These are phyloP conservation scores for Brassica balearica DNA, from an alignment of 441 rosid species.

Conservation along the genomic window DNA sequence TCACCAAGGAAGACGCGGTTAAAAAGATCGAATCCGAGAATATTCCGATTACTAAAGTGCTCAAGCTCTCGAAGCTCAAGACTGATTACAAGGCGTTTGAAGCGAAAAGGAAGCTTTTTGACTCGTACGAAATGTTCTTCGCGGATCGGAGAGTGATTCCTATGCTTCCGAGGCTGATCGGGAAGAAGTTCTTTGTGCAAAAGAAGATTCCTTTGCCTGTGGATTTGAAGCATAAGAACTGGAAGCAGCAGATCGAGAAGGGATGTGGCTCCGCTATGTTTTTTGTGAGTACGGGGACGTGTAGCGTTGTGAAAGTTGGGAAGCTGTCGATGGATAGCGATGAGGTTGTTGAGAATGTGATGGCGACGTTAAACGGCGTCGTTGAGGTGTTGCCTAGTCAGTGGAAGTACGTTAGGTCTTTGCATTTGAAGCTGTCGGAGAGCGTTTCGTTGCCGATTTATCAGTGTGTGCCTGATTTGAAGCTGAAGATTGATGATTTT, in stretches of 20 bases:
- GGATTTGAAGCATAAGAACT: conserved; percentile 77
- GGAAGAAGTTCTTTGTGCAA: conserved; percentile 81
- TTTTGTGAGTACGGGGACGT: conserved; percentile 70
- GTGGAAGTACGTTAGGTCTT: conserved; percentile 74
- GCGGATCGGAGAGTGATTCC: conserved; percentile 41
- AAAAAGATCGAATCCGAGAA: conserved; percentile 76
- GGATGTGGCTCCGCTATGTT: conserved; percentile 70
- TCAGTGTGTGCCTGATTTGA: conserved; percentile 72
- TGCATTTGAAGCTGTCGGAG: conserved; percentile 76
- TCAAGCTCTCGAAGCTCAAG: conserved; percentile 67
- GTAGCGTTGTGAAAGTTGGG: conserved; percentile 69
- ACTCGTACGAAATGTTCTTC: conserved; percentile 46
- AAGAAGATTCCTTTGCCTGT: conserved; percentile 82
- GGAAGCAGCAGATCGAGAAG: conserved; percentile 92
- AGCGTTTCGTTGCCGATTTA: conserved; percentile 79
- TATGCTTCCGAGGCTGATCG: conserved; percentile 82
- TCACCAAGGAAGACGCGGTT: conserved; percentile 64
- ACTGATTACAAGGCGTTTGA: conserved; percentile 27
- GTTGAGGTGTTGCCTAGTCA: conserved; percentile 66
- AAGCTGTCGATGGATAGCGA: conserved; percentile 59
- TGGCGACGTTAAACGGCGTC: conserved; percentile 61
- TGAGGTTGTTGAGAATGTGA: conserved; percentile 63
- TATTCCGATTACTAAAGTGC: conserved; percentile 76
- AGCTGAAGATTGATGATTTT: conserved; percentile 58
- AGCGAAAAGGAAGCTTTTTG: conserved; percentile 44